Base-by-base conservation (phyloP, 2,329 filamentous ascomycete genomes). In the Didymosphaeria variabile region DNA sequence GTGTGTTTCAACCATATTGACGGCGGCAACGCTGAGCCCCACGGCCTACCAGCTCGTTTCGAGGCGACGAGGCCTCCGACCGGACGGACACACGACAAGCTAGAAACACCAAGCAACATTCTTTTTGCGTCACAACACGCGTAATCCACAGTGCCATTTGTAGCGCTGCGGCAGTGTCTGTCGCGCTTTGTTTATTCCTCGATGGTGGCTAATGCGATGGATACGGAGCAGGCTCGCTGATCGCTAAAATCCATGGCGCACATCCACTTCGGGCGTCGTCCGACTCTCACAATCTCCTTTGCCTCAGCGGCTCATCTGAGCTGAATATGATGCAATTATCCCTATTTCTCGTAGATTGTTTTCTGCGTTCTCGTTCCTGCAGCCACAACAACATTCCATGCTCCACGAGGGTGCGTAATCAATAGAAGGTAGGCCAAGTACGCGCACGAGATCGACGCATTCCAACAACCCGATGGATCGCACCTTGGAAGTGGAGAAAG, bases 1-100 rank as follows among this genome's bases (percentile, higher is more conserved):
- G 53, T 42, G 53, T 40, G 53, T 55, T 55, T 55, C 53, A 55
- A 55, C 40, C 53, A 47, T 26, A 55, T 38, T 55, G 53, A 34
- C 40, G 19, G 53, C 53, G 52, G 34, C 54, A 38, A n/a, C n/a
- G 36, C 32, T 36, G 29, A 45, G 53, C 53, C 53, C 29, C 53
- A 47, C 53, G 53, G 53, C 29, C 42, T 55, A 26, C 53, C n/a
- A 46, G 6, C 29, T 44, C 8, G 53, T 55, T 47, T 47, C 53
- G 53, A 55, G 53, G 42, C 53, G 23, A 26, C 29, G 42, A 45
- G 34, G 42, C 53, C 29, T 44, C 26, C 34, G 12, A 36, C 29
- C 53, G 19, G 29, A 46, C 53, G 19, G 29, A 46, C 19, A 54
- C 12, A 31, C 12, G 38, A 19, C 26, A 29, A n/a, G 9, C n/a